Percentiles rank a stretch among this genome's conserved stretches.
Evolutionary conservation across 306 rosid genomes (phyloP).

Genomic region (Prunus padus): DNA sequence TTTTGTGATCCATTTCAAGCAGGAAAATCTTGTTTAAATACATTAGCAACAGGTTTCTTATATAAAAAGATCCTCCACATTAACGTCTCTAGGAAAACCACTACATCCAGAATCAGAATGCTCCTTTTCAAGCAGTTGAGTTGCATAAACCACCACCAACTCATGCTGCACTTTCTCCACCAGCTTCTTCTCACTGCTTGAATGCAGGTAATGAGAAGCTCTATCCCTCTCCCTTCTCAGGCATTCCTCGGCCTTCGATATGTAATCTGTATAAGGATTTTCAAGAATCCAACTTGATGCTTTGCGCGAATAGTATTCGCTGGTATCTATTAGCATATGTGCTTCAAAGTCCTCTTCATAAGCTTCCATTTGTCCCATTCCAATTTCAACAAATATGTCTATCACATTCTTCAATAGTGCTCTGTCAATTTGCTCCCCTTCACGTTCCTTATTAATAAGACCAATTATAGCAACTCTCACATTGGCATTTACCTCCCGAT

Average conservation of each 20-base stretch:
- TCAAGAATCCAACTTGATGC: conserved; percentile 54
- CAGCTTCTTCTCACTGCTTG: conserved; percentile 30
- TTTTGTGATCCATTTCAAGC: no score
- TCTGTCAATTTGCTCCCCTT: conserved; percentile 66
- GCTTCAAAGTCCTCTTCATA: conserved; percentile 58
- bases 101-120: background rate
- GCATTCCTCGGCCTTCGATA: conserved; percentile 44
- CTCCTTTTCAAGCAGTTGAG: background rate
- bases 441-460: conserved; percentile 61
- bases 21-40: no score
- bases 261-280: conserved; percentile 62
- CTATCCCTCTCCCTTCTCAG: conserved; percentile 33
- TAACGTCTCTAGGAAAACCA: no score
- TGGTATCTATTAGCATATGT: conserved; percentile 50
- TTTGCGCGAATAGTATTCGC: conserved; percentile 50
- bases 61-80: background rate
- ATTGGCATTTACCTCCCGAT: conserved; percentile 28
- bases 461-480: conserved; percentile 46
- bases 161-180: conserved; percentile 59
- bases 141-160: conserved; percentile 9
- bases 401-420: conserved; percentile 49
- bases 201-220: conserved; percentile 30
- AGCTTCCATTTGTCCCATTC: conserved; percentile 46
- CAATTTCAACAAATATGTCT: conserved; percentile 59
- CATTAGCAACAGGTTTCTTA: no score